These are phyloP conservation scores for Calycina herbarum DNA, from an alignment of 2,329 filamentous ascomycete genomes.

Conservation along the genomic window DNA sequence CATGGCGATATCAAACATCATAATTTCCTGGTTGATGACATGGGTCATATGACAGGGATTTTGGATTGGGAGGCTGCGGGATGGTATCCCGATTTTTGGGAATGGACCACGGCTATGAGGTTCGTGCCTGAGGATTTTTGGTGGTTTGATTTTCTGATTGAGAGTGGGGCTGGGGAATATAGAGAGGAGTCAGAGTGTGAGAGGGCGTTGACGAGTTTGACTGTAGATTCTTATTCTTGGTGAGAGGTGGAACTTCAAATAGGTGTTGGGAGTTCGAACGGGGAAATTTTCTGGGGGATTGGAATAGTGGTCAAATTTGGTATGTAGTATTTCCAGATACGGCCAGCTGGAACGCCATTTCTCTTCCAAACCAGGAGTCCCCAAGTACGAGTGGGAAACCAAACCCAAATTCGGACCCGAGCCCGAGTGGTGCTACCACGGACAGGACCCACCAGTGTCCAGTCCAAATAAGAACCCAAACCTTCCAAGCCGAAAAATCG, in stretches of 20 bases:
- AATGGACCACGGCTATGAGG: conserved; percentile 27
- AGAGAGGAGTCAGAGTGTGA: conserved; percentile 26
- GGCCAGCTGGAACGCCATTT: too few relatives aligned
- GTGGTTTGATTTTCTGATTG: conserved; percentile 29
- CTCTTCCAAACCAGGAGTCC: too few relatives aligned
- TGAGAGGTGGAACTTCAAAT: conserved; percentile 8
- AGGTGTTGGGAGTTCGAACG: too few relatives aligned
- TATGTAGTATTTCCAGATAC: too few relatives aligned
- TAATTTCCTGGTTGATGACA: conserved; percentile 45
- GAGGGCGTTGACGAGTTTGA: conserved; percentile 27
- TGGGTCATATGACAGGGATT: conserved; percentile 43
- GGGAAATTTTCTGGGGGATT: too few relatives aligned
- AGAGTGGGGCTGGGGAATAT: conserved; percentile 23
- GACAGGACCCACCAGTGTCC: too few relatives aligned
- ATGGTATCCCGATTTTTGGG: conserved; percentile 47
- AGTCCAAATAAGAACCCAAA: too few relatives aligned
- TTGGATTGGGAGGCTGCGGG: conserved; percentile 50
- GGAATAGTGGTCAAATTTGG: too few relatives aligned
- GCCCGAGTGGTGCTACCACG: too few relatives aligned
- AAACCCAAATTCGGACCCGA: too few relatives aligned
- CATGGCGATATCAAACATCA: conserved; percentile 50
- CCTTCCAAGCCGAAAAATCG: too few relatives aligned
- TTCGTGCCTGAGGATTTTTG: conserved; percentile 22
- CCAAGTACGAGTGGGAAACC: too few relatives aligned
- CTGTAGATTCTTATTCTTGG: conserved; percentile 21